Conservation (phyloP, 1,284 basidiomycete genomes). For the Cutaneotrichosporon cutaneum region DNA sequence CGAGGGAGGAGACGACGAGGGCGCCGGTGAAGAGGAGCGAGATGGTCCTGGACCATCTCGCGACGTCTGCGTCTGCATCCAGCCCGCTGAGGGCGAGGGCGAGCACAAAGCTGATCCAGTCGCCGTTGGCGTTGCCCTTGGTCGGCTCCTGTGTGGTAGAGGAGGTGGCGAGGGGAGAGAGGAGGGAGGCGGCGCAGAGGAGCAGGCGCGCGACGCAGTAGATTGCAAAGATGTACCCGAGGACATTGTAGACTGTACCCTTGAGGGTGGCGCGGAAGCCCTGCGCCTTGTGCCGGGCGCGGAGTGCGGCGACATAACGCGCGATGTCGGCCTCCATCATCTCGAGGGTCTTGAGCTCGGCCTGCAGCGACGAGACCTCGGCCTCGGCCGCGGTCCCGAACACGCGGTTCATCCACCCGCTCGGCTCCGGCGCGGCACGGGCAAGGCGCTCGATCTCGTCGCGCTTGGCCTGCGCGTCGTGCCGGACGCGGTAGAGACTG, state of each 20-base stretch:
- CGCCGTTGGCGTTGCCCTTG: constrained; percentile 49
- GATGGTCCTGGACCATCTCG: constrained; percentile 47
- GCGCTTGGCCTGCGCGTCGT: constrained; percentile 45
- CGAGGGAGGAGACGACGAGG: constrained; percentile 46
- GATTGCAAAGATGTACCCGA: constrained; percentile 48
- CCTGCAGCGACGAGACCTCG: constrained; percentile 29
- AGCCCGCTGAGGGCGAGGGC: constrained; percentile 45
- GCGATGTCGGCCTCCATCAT: constrained; percentile 47
- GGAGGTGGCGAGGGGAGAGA: constrained; percentile 37
- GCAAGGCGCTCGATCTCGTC: constrained; percentile 38
- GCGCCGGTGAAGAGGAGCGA: constrained; percentile 50
- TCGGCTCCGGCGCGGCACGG: constrained; percentile 13
- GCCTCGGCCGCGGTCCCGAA: constrained; percentile 40
- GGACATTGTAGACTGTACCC: constrained; percentile 44
- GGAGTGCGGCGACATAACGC: constrained; percentile 43
- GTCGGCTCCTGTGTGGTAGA: constrained; percentile 25
- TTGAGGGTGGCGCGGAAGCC: constrained; percentile 45
- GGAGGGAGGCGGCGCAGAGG: constrained; percentile 49
- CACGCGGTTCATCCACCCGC: constrained; percentile 43
- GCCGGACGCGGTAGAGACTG: constrained; percentile 48
- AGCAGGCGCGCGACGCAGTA: constrained; percentile 51
- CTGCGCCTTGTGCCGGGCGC: constrained; percentile 42
- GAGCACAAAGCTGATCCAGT: constrained; percentile 54
- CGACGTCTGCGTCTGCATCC: constrained; percentile 45
- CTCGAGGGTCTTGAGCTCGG: constrained; percentile 47